Base-by-base conservation (phyloP, 768 basidiomycete genomes). In the Macrolepiota fuliginosa region DNA sequence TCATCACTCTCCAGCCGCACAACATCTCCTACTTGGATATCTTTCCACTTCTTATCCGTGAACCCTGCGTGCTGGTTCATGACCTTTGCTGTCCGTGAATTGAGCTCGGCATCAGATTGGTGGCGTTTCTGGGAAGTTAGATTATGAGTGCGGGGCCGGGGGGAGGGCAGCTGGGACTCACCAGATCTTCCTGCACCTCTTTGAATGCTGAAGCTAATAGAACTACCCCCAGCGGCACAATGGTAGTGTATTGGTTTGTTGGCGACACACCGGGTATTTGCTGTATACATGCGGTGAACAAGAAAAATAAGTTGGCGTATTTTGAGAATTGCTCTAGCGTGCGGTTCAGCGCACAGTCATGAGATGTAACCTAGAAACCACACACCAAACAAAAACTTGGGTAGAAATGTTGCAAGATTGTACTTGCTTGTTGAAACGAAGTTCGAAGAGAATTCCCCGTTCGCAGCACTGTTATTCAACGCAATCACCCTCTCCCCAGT, bases 191-290 rank as follows among this genome's bases (percentile, higher is more conserved):
- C 66, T 98, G 89, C 2, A 89, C 79, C 74, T 99, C 97, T 74
- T 99, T 99, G 72, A 96, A 89, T 1, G 96, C 97, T 3, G 94
- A 96, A 1, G 92, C 97, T 61, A 97, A 80, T 17, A 98, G 79
- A 9, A 98, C 97, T 36, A 92, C 82, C 2, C 82, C 87, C 47
- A 99, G 85, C 15, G 97, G 97, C 0, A 79, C 91, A 71, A 99
- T 96, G 7, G 97, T 99, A 1, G 97, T 99, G 73, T 92, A 99
- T 62, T 77, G 81, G 69, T 97, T 95, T 2, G 96, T 98, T 15
- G 97, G 97, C 1, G 97, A 99, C 6, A 99, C 96, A 67, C 88
- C 92, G 15, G 97, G 97, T 66, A 99, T 95, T 77, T 99, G 97
- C 70, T 98, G 96, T 53, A 98, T 98, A 75, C 83, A 89, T 19